Evolutionary conservation across 345 rosid genomes (phyloP), one percentile per base, ranked within the genome.

Genomic region (Gossypium longicalyx): DNA sequence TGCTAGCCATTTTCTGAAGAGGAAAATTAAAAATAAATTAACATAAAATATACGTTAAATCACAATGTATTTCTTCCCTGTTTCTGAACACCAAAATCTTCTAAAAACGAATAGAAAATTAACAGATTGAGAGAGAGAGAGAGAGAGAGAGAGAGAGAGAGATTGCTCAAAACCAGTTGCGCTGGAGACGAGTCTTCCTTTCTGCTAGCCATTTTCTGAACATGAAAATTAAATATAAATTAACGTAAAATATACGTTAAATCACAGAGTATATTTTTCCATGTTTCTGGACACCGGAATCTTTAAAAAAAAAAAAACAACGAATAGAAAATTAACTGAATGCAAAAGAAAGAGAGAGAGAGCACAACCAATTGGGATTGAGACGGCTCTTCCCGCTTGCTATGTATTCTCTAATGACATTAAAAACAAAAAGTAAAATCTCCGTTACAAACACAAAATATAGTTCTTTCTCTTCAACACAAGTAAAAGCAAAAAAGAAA

Each of bases 161-260:
- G 17, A 49, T 13, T 49, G 53, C 13, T 54, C 58, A 8, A 27
- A 34, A 62, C 71, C 53, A 44, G 71, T 13, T 45, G 53, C 23
- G 12, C 15, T 48, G 19, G 41, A 43, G 41, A 67, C 47, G 86
- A 72, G 53, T 86, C 97, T 45, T 76, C 73, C 79, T 70, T 83
- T 68, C 83, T 87, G 79, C 73, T 83, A 52, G 88, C 71, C 93
- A 11, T 65, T 44, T 25, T 74, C 78, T 43, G 68, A 76, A 51
- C 17, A 69, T 13, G 13, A 53, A 71, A 64, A 16, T 23, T 71
- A 4, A 58, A 44, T 4, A 23, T 4, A 59, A 22, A 47, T 34
- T 34, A 56, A 56, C 1, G 25, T 9, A 17, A 19, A 19, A 57
- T 13, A 5, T 51, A 13, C 6, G 1, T 51, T 16, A 4, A 15